These are phyloP conservation scores for Parathielavia hyrcaniae DNA, from an alignment of 495 filamentous ascomycete genomes.

Conservation along the genomic window DNA sequence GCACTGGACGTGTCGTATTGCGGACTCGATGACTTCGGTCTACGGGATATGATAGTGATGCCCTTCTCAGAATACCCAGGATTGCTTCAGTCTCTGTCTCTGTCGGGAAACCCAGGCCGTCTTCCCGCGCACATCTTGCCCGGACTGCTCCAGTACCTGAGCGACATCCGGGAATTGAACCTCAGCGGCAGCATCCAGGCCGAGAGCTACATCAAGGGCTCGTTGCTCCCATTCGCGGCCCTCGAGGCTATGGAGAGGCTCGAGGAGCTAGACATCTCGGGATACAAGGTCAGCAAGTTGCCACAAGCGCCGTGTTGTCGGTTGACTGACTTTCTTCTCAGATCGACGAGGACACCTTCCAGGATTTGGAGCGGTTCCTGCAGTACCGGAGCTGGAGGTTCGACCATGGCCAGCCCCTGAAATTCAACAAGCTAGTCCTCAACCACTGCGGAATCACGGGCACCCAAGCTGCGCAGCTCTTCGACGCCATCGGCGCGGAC, in stretches of 20 bases:
- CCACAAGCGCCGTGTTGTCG: too few species aligned
- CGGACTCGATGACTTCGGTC: conserved; percentile 25
- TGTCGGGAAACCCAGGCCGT: conserved; percentile 68
- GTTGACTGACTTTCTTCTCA: conserved; percentile 21
- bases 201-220: conserved; percentile 40
- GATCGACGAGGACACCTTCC: conserved; percentile 50
- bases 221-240: conserved; percentile 26
- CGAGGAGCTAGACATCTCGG: conserved; percentile 66
- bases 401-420: conserved; percentile 54
- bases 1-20: conserved; percentile 31
- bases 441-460: conserved; percentile 78
- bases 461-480: conserved; percentile 66
- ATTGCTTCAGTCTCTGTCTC: conserved; percentile 49
- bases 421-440: conserved; percentile 62
- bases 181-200: conserved; percentile 79
- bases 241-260: conserved; percentile 23
- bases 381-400: conserved; percentile 47
- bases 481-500: conserved; percentile 62
- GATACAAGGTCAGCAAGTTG: conserved; percentile 50
- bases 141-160: conserved; percentile 21
- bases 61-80: conserved; percentile 31
- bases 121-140: conserved; percentile 41
- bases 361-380: conserved; percentile 46
- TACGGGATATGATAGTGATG: conserved; percentile 40
- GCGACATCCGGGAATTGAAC: conserved; percentile 47